These are phyloP conservation scores for Gyrodon lividus DNA, from an alignment of 768 basidiomycete species.

Conservation along the genomic window DNA sequence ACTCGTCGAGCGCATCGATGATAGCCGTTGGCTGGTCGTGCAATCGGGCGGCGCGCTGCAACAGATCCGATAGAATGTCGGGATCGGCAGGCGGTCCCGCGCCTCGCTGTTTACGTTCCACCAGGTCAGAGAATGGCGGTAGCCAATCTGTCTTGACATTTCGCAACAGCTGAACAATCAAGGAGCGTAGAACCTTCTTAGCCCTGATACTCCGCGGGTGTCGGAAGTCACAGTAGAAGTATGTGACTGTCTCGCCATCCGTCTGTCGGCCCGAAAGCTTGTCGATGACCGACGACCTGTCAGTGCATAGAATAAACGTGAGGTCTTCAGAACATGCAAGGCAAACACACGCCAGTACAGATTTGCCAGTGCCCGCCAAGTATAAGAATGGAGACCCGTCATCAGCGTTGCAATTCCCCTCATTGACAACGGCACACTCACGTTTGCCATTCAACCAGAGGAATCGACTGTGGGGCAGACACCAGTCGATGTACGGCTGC, in stretches of 20 bases:
- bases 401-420: neutral
- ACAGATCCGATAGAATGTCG: neutral
- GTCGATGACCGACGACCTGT: constrained; percentile 1
- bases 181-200: constrained; percentile 1
- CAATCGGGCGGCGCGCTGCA: neutral
- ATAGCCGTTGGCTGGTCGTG: constrained; percentile 1
- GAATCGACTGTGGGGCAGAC: neutral
- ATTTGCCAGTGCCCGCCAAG: neutral
- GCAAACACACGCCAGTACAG: neutral
- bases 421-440: neutral
- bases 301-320: neutral
- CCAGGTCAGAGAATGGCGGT: neutral
- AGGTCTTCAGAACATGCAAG: neutral
- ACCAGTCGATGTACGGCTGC: neutral
- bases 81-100: neutral
- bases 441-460: constrained; percentile 11
- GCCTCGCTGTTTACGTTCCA: constrained; percentile 2
- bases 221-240: constrained; percentile 14
- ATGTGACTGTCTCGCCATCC: neutral
- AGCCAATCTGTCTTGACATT: constrained; percentile 1
- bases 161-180: constrained; percentile 1
- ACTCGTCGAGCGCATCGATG: constrained; percentile 16
- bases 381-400: neutral
- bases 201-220: neutral
- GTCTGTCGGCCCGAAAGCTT: neutral